phyloP scores from a whole-genome alignment of 257 asterid genomes.

The Lantana camara region DNA sequence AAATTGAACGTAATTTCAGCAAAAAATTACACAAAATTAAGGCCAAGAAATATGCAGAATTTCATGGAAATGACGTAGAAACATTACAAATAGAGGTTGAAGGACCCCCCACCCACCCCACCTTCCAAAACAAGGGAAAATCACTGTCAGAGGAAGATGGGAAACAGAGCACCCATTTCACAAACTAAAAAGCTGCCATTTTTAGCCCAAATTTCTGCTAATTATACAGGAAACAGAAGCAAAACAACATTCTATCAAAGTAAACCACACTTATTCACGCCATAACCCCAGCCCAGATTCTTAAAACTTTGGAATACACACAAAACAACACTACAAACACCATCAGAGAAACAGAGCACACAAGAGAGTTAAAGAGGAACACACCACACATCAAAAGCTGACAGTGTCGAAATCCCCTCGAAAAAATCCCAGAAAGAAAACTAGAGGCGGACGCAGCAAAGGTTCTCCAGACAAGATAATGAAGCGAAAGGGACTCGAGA shows the following conservation, averaged over 20 bases:
- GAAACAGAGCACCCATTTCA: conserved; percentile 6
- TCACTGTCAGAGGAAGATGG: neutral
- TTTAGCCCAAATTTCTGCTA: neutral
- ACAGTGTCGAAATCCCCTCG: conserved; percentile 3
- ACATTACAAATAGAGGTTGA: neutral
- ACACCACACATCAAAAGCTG: conserved; percentile 35
- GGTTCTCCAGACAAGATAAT: neutral
- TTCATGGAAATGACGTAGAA: neutral
- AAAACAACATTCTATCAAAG: neutral
- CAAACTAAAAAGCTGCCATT: conserved; percentile 12
- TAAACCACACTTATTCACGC: neutral
- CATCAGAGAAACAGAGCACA: neutral
- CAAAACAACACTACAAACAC: neutral
- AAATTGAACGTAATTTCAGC: conserved; percentile 11
- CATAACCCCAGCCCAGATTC: neutral
- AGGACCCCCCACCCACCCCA: no score
- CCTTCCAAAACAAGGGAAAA: neutral
- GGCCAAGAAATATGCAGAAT: neutral
- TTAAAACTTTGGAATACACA: neutral
- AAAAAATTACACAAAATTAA: neutral
- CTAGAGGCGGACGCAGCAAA: conserved; percentile 4
- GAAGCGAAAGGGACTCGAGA: neutral
- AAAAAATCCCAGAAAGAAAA: conserved; percentile 15
- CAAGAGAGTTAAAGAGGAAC: conserved; percentile 1
- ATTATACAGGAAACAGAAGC: conserved; percentile 6